Evolutionary conservation across 441 rosid genomes (phyloP), one percentile per base, ranked within the genome.

Genomic region (Erodium texanum): DNA sequence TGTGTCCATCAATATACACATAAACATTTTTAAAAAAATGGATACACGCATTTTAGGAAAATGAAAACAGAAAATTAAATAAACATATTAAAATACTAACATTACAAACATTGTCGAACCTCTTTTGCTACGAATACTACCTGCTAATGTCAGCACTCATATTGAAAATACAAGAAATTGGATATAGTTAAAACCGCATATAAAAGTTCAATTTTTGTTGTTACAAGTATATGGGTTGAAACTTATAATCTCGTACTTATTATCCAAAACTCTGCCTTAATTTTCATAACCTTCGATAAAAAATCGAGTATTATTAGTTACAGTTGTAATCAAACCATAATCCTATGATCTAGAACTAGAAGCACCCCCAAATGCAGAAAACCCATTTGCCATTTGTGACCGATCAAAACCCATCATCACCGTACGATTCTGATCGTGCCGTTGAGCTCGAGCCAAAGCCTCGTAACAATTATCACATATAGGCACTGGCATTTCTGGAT

Each of bases 391-490:
- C 27, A 20, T 23, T 20, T 23, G 15, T 10, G 27, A 56, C 19
- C 11, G 23, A 56, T 56, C 16, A 45, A 45, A 50, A 50, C 19
- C 56, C 56, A 50, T 22, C 27, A 12, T 58, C 27, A 58, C 27
- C 24, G 10, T 19, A 8, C 3, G 24, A 9, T 20, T 23, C 24
- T 58, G 62, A 20, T 58, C 62, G 22, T 9, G 27, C 23, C 20
- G 6, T 20, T 58, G 19, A 58, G 62, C 62, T 54, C 20, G 27
- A 58, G 62, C 24, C 62, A 20, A 58, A 10, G 27, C 62, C 62
- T 58, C 62, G 62, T 58, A 58, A 58, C 62, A 58, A 58, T 58
- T 20, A 23, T 20, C 62, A 22, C 62, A 58, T 11, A 58, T 15
- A 7, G 62, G 62, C 27, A 10, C 62, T 3, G 5, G 27, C 62